Evolutionary conservation across 805 yeast genomes (phyloP), one percentile per base, ranked within the genome.

Genomic region (Starmerella vitae): DNA sequence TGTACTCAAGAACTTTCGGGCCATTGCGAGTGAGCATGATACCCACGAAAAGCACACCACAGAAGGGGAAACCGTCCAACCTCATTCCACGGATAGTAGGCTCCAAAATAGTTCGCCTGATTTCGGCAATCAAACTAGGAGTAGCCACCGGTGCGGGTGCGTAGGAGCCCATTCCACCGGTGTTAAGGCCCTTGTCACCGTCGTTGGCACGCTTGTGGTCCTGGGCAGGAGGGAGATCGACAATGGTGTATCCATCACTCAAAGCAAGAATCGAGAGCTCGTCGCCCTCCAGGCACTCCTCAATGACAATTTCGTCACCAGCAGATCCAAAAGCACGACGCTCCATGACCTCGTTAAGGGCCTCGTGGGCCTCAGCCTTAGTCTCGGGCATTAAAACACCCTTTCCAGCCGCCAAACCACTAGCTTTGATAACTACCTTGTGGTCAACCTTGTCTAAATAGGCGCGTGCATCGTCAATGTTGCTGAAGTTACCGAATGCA

Each of bases 141-240:
- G 96, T 83, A 15, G 93, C 97, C 46, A 84, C 68, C 41, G 98
- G 98, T 9, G 97, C 93, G 24, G 99, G 99, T 6, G 97, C 91
- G 56, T 91, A 91, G 6, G 97, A 94, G 48, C 99, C 99, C 99
- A 91, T 91, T 47, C 99, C 99, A 51, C 99, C 99, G 28, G 99
- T 91, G 65, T 91, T 91, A 46, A 88, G 70, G 20, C 99, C 99
- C 29, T 75, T 66, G 60, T 91, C 99, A 44, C 86, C 86, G 54
- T 93, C 83, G 40, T 93, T 93, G 50, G 80, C 71, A 60, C 98
- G 77, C 66, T 91, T 91, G 65, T 91, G 99, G 59, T 91, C 99
- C 65, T 91, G 99, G 20, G 97, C 95, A 33, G 97, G 82, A 31
- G 99, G 99, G 43, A 91, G 71, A 58, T 83, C 86, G 58, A 76